A percentile compares a stretch with the other conserved stretches of the same genome.
Evolutionary conservation across 768 basidiomycete genomes (phyloP).

Genomic region (Dentipellis fragilis): DNA sequence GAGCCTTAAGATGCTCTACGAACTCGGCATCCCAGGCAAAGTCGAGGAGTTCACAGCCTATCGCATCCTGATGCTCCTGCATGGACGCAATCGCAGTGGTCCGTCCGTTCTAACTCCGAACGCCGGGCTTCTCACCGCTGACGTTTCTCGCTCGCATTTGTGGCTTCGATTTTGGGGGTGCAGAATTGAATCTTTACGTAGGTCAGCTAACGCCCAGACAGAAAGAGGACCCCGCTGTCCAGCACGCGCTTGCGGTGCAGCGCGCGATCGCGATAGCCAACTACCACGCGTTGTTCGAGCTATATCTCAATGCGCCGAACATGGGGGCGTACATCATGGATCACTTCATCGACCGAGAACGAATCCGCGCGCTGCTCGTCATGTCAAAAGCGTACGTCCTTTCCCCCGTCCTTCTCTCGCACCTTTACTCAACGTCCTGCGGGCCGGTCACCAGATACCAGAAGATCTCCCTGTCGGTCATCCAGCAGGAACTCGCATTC

Average conservation of each 20-base stretch:
- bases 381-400: conserved; percentile 86
- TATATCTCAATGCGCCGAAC: conserved; percentile 79
- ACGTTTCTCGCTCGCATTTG: neutral
- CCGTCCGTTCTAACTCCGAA: conserved; percentile 19
- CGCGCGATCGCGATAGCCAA: conserved; percentile 86
- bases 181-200: conserved; percentile 94
- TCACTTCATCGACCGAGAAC: conserved; percentile 90
- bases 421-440: neutral
- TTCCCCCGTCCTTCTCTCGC: neutral
- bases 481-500: conserved; percentile 79
- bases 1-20: conserved; percentile 81
- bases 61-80: conserved; percentile 90
- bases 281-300: conserved; percentile 84
- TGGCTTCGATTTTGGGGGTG: neutral
- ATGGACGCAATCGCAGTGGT: conserved; percentile 93
- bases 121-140: conserved; percentile 1
- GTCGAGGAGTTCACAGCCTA: conserved; percentile 96
- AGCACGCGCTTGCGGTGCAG: conserved; percentile 85
- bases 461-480: conserved; percentile 64
- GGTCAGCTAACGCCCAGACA: conserved; percentile 93
- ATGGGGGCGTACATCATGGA: conserved; percentile 99
- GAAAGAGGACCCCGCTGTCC: conserved; percentile 70
- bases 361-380: conserved; percentile 74
- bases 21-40: conserved; percentile 85
- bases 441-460: conserved; percentile 52